Conservation (phyloP, 202 grass and related monocot genomes). For the Saccharum hybrid region DNA sequence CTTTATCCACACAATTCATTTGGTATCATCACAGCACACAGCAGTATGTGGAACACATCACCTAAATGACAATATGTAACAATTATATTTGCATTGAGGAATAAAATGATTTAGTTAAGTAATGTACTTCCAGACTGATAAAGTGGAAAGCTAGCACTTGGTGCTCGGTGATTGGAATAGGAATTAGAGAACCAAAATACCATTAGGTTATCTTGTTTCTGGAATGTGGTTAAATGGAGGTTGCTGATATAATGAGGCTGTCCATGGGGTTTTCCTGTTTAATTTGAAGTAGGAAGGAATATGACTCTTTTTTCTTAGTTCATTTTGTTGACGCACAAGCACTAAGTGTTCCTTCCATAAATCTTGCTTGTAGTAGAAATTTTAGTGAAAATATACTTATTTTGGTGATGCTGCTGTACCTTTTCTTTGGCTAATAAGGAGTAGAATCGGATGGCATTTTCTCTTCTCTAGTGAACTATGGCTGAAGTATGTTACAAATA, state of each 20-base stretch:
- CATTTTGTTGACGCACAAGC: neutral
- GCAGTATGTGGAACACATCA: neutral
- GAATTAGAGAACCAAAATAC: neutral
- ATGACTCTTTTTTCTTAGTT: neutral
- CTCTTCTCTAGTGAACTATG: neutral
- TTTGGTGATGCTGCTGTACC: neutral
- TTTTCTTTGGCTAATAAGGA: neutral
- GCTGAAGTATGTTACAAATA: neutral
- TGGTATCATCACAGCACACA: neutral
- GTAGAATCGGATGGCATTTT: neutral
- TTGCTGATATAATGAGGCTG: neutral
- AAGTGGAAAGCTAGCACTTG: constrained; percentile 23
- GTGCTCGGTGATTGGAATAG: neutral
- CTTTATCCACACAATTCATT: neutral
- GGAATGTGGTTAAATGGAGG: neutral
- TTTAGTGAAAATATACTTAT: neutral
- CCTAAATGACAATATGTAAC: neutral
- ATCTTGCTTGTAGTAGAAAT: neutral
- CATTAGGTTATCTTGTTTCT: constrained; percentile 1
- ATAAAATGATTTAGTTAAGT: neutral
- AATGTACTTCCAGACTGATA: neutral
- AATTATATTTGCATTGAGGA: neutral
- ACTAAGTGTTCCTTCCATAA: neutral
- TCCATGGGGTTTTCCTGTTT: neutral
- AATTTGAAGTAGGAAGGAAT: neutral